Conservation (phyloP, 768 basidiomycete genomes). For the Termitomyces bulborhizus region DNA sequence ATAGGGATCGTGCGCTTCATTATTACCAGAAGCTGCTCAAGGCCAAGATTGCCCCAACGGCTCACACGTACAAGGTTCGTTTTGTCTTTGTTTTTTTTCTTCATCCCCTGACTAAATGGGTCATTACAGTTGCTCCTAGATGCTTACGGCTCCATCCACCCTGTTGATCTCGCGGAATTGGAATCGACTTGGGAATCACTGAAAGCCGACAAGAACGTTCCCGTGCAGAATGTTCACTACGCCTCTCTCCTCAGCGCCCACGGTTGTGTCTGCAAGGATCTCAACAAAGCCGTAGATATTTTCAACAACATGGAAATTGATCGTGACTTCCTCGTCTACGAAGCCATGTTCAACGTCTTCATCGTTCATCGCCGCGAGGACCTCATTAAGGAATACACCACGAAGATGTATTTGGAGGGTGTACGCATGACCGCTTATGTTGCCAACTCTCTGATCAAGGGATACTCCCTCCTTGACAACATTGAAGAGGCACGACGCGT, state of each 20-base stretch:
- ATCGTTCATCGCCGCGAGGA: conserved; percentile 75
- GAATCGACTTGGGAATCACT: conserved; percentile 63
- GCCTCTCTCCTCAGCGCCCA: conserved; percentile 86
- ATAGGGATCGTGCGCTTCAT: conserved; percentile 66
- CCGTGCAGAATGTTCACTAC: conserved; percentile 45
- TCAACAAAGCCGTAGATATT: conserved; percentile 65
- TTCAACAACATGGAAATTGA: conserved; percentile 70
- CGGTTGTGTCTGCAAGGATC: conserved; percentile 73
- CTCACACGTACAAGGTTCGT: conserved; percentile 92
- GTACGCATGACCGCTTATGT: conserved; percentile 95
- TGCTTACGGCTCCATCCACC: conserved; percentile 80
- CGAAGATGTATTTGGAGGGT: conserved; percentile 51
- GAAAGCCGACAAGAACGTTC: conserved; percentile 36
- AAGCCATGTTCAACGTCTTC: conserved; percentile 84
- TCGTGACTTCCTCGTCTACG: conserved; percentile 83
- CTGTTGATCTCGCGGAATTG: conserved; percentile 69
- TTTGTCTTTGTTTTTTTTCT: not conserved
- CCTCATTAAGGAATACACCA: conserved; percentile 62
- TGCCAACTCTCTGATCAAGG: conserved; percentile 78
- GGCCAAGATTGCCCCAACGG: conserved; percentile 65
- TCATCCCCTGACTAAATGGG: not conserved
- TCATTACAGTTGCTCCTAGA: conserved; percentile 72
- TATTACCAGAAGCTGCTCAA: conserved; percentile 65
- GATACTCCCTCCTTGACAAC: conserved; percentile 59
- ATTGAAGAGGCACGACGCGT: conserved; percentile 66